Evolutionary conservation across 176 grass and related monocot species (phyloP), one percentile per base, ranked within the genome.

Genomic region (Bromus sterilis): DNA sequence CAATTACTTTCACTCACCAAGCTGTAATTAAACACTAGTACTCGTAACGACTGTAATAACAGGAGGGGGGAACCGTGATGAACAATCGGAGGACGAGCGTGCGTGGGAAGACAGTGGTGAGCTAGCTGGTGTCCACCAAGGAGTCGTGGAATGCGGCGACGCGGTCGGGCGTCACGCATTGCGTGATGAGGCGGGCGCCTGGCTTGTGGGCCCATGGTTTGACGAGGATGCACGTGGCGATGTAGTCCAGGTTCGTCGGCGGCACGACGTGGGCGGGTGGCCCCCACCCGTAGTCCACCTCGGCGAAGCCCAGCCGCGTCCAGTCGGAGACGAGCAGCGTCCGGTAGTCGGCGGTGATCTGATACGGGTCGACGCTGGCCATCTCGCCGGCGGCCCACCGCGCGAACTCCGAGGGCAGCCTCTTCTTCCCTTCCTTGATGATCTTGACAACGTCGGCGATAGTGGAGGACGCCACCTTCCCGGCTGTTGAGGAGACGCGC

Each of bases 201-300:
- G 85, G 92, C 77, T 94, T 97, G 72, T 92, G 92, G 6, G 26
- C 89, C 76, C 89, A 95, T 0, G 95, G 95, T 76, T 91, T 91
- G 37, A 98, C 92, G 71, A 98, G 95, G 76, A 98, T 95, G 79
- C 95, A 98, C 46, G 95, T 98, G 64, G 95, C 92, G 42, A 95
- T 95, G 86, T 91, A 95, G 87, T 98, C 95, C 23, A 92, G 80
- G 82, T 98, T 98, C 1, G 95, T 95, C 48, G 95, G 66, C 0
- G 95, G 95, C 11, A 98, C 90, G 32, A 98, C 90, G 84, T 98
- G 92, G 9, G 86, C 90, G 0, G 95, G 95, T 0, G 90, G 71
- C 34, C 95, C 95, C 92, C 92, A 98, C 1, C 95, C 92, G 83
- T 98, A 98, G 82, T 98, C 92, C 49, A 98, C 88, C 88, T 94